These are phyloP conservation scores for Cladosporium sp. DNA, from an alignment of 2,329 filamentous ascomycete species.

Conservation along the genomic window DNA sequence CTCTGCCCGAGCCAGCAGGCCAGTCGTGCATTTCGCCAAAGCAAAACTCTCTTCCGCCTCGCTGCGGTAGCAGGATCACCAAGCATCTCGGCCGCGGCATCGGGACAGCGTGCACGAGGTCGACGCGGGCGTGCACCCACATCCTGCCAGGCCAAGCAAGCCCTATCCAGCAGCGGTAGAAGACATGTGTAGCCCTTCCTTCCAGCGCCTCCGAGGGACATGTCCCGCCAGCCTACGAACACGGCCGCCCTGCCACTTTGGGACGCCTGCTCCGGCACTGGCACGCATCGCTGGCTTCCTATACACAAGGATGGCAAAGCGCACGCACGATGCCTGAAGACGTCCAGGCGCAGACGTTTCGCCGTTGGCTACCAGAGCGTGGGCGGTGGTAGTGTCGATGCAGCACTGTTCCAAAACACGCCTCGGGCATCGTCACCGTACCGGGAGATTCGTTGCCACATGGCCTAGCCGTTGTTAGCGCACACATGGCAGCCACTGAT, in stretches of 20 bases:
- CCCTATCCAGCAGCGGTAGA: slow-evolving; percentile 1
- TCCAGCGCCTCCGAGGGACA: slow-evolving; percentile 5
- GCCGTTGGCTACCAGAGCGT: neutral
- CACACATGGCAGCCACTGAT: slow-evolving; percentile 11
- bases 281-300: neutral
- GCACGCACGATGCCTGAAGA: neutral
- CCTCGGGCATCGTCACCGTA: slow-evolving; percentile 7
- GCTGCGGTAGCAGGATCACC: slow-evolving; percentile 10
- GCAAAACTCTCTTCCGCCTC: slow-evolving; percentile 1
- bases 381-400: neutral
- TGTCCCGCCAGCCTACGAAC: neutral
- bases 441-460: slow-evolving; percentile 12
- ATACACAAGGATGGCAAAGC: neutral
- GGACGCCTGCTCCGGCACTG: neutral
- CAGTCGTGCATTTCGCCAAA: neutral
- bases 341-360: neutral
- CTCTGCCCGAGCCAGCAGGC: slow-evolving; percentile 3
- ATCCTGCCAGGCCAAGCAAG: slow-evolving; percentile 1
- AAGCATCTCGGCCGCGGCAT: slow-evolving; percentile 10
- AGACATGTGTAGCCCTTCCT: slow-evolving; percentile 4
- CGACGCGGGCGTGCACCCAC: neutral
- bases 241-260: slow-evolving; percentile 4
- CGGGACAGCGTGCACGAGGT: neutral
- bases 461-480: slow-evolving; percentile 12
- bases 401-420: neutral